Conservation (phyloP, 2,329 filamentous ascomycete species). For the Penicillium rolfsii region DNA sequence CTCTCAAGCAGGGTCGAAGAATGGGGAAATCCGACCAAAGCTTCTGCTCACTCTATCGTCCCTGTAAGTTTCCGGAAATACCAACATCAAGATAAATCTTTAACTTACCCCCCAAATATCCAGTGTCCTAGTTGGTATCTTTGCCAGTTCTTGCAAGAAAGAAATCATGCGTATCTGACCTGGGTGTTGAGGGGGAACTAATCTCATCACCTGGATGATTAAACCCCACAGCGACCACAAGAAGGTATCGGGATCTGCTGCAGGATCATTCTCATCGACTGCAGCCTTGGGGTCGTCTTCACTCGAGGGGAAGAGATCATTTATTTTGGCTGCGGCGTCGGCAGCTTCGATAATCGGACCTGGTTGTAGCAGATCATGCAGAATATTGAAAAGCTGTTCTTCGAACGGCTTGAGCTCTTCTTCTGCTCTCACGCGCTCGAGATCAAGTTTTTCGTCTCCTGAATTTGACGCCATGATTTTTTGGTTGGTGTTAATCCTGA, state of each 20-base stretch:
- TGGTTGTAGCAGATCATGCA: slow-evolving; percentile 5
- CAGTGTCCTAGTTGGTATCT: not conserved
- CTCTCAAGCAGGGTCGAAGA: slow-evolving; percentile 6
- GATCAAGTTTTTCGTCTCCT: not conserved
- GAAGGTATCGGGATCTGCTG: slow-evolving; percentile 1
- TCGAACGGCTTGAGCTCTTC: slow-evolving; percentile 6
- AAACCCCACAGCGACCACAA: slow-evolving; percentile 7
- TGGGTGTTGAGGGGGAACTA: slow-evolving; percentile 5
- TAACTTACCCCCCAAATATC: slow-evolving; percentile 6
- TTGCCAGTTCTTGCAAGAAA: slow-evolving; percentile 1
- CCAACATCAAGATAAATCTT: not conserved
- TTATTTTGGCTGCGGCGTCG: not conserved
- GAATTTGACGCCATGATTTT: not conserved
- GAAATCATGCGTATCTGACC: slow-evolving; percentile 5
- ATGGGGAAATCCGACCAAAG: slow-evolving; percentile 8
- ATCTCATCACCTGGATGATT: slow-evolving; percentile 4
- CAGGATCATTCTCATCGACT: not conserved
- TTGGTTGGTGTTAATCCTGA: not conserved
- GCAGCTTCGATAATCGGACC: not conserved
- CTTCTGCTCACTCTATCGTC: not conserved
- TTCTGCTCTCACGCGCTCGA: not conserved
- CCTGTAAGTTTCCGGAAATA: not conserved
- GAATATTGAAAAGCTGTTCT: not conserved
- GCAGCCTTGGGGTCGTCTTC: not conserved
- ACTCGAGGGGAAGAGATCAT: slow-evolving; percentile 1